phyloP scores from a whole-genome alignment of 1,284 basidiomycete genomes.

The Ceratobasidium sp. region DNA sequence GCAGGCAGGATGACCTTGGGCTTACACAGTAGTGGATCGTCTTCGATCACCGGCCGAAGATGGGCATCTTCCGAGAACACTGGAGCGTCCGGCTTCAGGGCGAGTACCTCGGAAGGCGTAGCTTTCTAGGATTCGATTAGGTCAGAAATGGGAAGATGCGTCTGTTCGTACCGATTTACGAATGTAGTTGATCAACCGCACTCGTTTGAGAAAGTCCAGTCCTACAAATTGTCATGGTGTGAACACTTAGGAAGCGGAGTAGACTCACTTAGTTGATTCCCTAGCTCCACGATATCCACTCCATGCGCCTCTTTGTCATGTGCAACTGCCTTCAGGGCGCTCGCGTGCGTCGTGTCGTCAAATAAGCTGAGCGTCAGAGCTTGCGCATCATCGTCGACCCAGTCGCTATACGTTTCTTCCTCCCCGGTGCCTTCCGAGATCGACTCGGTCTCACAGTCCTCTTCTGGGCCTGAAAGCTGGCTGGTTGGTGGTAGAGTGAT shows the following conservation, averaged over 20 bases:
- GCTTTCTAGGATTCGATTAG: slow-evolving; percentile 64
- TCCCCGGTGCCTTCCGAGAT: slow-evolving; percentile 21
- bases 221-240: slow-evolving; percentile 54
- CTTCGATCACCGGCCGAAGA: slow-evolving; percentile 81
- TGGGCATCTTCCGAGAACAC: slow-evolving; percentile 82
- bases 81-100: slow-evolving; percentile 70
- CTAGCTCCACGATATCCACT: slow-evolving; percentile 72
- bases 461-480: slow-evolving; percentile 35
- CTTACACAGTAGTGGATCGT: slow-evolving; percentile 89
- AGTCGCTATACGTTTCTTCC: slow-evolving; percentile 83
- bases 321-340: slow-evolving; percentile 71
- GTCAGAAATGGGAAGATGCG: slow-evolving; percentile 27
- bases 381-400: slow-evolving; percentile 74
- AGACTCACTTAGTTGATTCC: slow-evolving; percentile 68
- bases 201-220: slow-evolving; percentile 77
- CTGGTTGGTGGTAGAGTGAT: slow-evolving; percentile 37
- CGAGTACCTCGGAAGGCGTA: slow-evolving; percentile 62
- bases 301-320: slow-evolving; percentile 76
- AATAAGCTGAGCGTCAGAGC: slow-evolving; percentile 84
- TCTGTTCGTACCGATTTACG: slow-evolving; percentile 70
- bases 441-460: slow-evolving; percentile 30
- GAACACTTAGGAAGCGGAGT: slow-evolving; percentile 54
- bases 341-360: slow-evolving; percentile 74
- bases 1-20: neutral
- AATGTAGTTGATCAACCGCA: slow-evolving; percentile 90